Percentiles rank a stretch among this genome's conserved stretches.
phyloP scores from a whole-genome alignment of 1,139 yeast species.

The Kodamaea plutei region DNA sequence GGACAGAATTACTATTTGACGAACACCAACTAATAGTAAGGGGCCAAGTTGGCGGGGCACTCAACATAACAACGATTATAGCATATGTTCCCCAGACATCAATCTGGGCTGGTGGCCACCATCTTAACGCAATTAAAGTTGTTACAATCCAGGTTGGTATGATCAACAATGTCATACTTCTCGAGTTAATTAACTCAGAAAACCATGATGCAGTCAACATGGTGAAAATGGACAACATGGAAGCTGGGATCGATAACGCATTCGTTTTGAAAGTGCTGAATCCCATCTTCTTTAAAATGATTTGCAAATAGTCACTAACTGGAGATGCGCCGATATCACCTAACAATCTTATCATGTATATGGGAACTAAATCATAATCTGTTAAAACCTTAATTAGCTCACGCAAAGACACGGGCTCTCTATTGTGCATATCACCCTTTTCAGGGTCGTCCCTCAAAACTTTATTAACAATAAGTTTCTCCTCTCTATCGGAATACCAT shows the following conservation, averaged over 20 bases:
- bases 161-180: conserved; percentile 21
- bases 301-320: conserved; percentile 45
- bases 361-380: conserved; percentile 56
- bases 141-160: conserved; percentile 19
- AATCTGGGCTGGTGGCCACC: conserved; percentile 18
- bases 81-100: conserved; percentile 21
- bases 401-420: conserved; percentile 47
- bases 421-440: conserved; percentile 66
- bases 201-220: conserved; percentile 37
- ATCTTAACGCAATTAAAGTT: conserved; percentile 15
- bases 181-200: conserved; percentile 36
- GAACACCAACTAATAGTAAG: conserved; percentile 20
- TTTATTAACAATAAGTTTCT: conserved; percentile 58
- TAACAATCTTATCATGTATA: conserved; percentile 48
- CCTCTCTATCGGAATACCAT: conserved; percentile 62
- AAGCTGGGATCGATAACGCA: conserved; percentile 50
- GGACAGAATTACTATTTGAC: conserved; percentile 18
- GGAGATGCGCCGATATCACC: conserved; percentile 44
- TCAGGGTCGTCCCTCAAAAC: conserved; percentile 65
- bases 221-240: conserved; percentile 32
- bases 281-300: conserved; percentile 50
- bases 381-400: conserved; percentile 36
- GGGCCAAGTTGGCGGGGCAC: conserved; percentile 19
- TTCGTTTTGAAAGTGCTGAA: conserved; percentile 54
- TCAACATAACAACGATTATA: conserved; percentile 16